A percentile compares a stretch with the other conserved stretches of the same genome.
Evolutionary conservation across 2,329 filamentous ascomycete species (phyloP).

Genomic region (Fusarium compactum): DNA sequence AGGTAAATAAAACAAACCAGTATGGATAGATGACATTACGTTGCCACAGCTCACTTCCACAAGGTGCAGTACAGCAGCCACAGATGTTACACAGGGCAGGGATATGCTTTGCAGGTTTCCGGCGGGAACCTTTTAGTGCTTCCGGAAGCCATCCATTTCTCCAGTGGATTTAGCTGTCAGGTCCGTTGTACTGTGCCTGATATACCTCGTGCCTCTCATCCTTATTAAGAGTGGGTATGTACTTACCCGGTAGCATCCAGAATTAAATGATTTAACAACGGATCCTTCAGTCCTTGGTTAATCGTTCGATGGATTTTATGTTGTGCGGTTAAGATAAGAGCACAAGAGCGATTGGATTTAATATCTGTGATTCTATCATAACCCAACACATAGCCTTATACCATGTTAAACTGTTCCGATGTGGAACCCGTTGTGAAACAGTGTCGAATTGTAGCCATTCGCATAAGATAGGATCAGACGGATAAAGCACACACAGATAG

Average conservation of each 20-base stretch:
- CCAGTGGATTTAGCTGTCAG: background rate
- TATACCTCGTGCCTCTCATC: no score
- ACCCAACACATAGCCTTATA: background rate
- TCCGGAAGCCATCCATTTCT: background rate
- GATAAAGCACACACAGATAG: background rate
- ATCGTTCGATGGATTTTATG: background rate
- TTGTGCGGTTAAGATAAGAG: background rate
- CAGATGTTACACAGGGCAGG: slow-evolving; percentile 9
- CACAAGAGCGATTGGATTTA: background rate
- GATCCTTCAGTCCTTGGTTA: background rate
- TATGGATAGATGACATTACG: slow-evolving; percentile 37
- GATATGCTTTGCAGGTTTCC: background rate
- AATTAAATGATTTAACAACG: background rate
- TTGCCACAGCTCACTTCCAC: slow-evolving; percentile 41
- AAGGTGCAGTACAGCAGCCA: background rate
- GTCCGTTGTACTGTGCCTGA: background rate
- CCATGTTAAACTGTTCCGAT: background rate
- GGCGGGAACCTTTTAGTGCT: background rate
- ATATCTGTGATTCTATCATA: background rate
- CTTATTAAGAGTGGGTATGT: background rate
- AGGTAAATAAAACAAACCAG: slow-evolving; percentile 28
- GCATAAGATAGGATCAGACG: background rate
- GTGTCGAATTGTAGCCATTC: background rate
- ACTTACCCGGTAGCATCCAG: background rate
- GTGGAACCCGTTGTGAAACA: background rate